phyloP scores from a whole-genome alignment of 345 rosid species.

The Pugionium dolabratum region DNA sequence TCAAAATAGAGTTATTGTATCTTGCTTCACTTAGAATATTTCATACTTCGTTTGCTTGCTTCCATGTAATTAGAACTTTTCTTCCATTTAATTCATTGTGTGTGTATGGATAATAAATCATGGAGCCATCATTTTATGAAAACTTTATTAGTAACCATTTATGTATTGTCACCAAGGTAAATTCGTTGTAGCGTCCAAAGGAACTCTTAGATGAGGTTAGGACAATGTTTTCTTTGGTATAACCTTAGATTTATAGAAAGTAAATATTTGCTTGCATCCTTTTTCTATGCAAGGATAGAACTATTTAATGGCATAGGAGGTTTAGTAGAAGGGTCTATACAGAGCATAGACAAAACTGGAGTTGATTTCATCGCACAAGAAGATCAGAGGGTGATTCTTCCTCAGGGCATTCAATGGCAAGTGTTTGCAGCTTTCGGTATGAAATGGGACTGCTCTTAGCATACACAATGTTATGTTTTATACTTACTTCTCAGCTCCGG shows the following conservation, averaged over 20 bases:
- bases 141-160: conserved; percentile 1
- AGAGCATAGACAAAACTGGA: conserved; percentile 58
- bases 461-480: neutral
- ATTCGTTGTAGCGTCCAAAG: neutral
- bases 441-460: conserved; percentile 18
- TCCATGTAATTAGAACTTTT: too few relatives aligned
- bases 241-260: neutral
- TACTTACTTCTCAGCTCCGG: neutral
- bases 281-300: conserved; percentile 67
- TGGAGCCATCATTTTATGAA: neutral
- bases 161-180: conserved; percentile 18
- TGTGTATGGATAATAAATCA: neutral
- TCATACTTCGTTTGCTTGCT: neutral
- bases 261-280: conserved; percentile 22
- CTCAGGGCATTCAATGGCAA: conserved; percentile 65
- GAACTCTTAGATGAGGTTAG: neutral
- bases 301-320: conserved; percentile 95
- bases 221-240: neutral
- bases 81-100: too few relatives aligned
- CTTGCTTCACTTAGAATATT: neutral
- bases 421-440: conserved; percentile 90
- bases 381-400: conserved; percentile 54
- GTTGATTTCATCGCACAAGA: conserved; percentile 67
- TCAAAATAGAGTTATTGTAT: neutral
- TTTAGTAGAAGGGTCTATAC: conserved; percentile 65